Evolutionary conservation across 208 protist genomes (phyloP).

Genomic region (Acanthamoeba comandoni): DNA sequence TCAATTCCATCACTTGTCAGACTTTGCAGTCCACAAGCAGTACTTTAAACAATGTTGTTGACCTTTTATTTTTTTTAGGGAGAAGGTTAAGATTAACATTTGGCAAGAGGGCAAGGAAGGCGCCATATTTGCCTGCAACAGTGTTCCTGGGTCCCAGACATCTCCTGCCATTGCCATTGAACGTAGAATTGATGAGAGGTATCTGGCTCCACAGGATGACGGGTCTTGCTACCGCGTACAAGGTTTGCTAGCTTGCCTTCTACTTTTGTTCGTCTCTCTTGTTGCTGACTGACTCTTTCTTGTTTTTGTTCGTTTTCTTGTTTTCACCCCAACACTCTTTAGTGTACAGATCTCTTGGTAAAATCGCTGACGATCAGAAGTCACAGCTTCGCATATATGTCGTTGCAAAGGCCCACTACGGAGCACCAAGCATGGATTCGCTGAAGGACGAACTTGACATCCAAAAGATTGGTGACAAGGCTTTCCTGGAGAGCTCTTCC

Average conservation of each 20-base stretch:
- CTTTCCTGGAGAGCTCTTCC: conserved; percentile 83
- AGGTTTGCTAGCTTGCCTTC: conserved; percentile 12
- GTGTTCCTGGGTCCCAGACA: conserved; percentile 74
- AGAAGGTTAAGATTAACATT: conserved; percentile 78
- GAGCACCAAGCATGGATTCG: not conserved
- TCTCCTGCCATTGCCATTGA: conserved; percentile 80
- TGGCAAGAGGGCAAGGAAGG: conserved; percentile 70
- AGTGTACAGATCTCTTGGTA: conserved; percentile 52
- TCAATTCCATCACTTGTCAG: not conserved
- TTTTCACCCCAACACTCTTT: conserved; percentile 3
- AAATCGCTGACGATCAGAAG: conserved; percentile 30
- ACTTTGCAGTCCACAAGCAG: not conserved
- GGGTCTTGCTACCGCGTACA: conserved; percentile 43
- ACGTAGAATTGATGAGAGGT: conserved; percentile 72
- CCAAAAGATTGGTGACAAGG: conserved; percentile 73
- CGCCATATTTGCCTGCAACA: conserved; percentile 75
- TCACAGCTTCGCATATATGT: conserved; percentile 63
- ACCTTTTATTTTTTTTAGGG: conserved; percentile 20
- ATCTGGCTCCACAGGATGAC: conserved; percentile 76
- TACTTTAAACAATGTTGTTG: not conserved
- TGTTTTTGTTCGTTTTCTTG: not conserved
- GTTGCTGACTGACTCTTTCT: conserved; percentile 16
- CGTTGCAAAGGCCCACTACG: conserved; percentile 7
- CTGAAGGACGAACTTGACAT: conserved; percentile 63
- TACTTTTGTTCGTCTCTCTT: not conserved